A percentile compares a stretch with the other conserved stretches of the same genome.
phyloP scores from a whole-genome alignment of 345 rosid species.

The Gynandropsis gynandra region DNA sequence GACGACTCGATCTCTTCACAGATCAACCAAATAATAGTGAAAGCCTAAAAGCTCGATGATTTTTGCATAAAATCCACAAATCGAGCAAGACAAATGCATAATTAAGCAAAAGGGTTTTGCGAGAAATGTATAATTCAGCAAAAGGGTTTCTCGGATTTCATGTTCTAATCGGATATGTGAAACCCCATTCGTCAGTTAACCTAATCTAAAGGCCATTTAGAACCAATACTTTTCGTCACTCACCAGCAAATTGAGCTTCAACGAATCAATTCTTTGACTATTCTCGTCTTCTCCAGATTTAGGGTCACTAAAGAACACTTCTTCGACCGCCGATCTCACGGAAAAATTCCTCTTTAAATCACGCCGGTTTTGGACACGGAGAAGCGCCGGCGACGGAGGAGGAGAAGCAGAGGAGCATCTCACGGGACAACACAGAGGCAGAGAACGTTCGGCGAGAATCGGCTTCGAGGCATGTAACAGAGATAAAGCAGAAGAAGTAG shows the following conservation, averaged over 20 bases:
- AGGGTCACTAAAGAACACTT: constrained; percentile 34
- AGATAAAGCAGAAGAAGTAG: constrained; percentile 13
- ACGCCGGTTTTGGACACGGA: background rate
- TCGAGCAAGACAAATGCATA: too few relatives aligned
- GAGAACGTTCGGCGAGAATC: constrained; percentile 16
- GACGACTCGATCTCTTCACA: background rate
- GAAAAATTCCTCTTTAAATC: constrained; percentile 23
- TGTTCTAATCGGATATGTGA: background rate
- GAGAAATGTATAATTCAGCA: too few relatives aligned
- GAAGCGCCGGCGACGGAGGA: constrained; percentile 1
- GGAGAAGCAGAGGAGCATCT: constrained; percentile 3
- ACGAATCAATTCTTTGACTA: constrained; percentile 21
- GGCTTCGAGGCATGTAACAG: constrained; percentile 6
- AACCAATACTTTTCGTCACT: background rate
- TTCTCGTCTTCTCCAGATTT: constrained; percentile 24
- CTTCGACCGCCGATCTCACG: constrained; percentile 39
- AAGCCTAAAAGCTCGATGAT: too few relatives aligned
- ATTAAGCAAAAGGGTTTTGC: too few relatives aligned
- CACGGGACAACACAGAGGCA: background rate
- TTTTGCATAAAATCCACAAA: too few relatives aligned
- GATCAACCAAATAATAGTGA: too few relatives aligned
- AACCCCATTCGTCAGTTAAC: background rate
- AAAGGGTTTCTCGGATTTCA: too few relatives aligned
- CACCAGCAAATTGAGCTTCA: constrained; percentile 60
- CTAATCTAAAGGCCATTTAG: too few relatives aligned